Conservation (phyloP, 2,329 filamentous ascomycete species). For the Ascocoryne sarcoides region DNA sequence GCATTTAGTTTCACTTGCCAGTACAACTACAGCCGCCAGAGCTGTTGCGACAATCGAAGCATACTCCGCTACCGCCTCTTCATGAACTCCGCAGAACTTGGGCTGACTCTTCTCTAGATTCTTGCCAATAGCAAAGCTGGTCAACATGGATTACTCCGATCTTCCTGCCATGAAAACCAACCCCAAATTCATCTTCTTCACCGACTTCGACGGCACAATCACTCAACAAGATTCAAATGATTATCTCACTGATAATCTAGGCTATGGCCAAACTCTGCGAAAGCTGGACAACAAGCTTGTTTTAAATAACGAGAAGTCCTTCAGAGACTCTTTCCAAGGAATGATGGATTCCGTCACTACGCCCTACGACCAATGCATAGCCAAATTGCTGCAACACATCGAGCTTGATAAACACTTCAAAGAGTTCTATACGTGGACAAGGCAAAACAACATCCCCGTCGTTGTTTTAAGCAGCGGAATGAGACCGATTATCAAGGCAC, state of each 20-base stretch:
- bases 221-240: slow-evolving; percentile 62
- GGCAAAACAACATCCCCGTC: slow-evolving; percentile 76
- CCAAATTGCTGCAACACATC: slow-evolving; percentile 72
- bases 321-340: slow-evolving; percentile 78
- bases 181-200: slow-evolving; percentile 95
- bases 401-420: slow-evolving; percentile 81
- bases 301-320: slow-evolving; percentile 59
- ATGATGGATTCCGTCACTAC: slow-evolving; percentile 85
- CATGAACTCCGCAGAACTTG: no score
- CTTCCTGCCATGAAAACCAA: slow-evolving; percentile 55
- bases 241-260: slow-evolving; percentile 81
- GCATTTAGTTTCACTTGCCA: no score
- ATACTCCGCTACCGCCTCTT: no score
- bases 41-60: no score
- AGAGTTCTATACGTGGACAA: slow-evolving; percentile 78
- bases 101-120: no score
- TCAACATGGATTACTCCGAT: slow-evolving; percentile 26
- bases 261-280: slow-evolving; percentile 67
- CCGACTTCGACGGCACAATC: slow-evolving; percentile 96
- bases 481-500: slow-evolving; percentile 78
- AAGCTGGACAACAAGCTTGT: slow-evolving; percentile 67
- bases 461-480: slow-evolving; percentile 90
- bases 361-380: slow-evolving; percentile 75
- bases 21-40: no score
- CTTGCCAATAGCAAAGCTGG: no score